phyloP scores from a whole-genome alignment of 2,329 filamentous ascomycete species.

The Fusarium sp. region DNA sequence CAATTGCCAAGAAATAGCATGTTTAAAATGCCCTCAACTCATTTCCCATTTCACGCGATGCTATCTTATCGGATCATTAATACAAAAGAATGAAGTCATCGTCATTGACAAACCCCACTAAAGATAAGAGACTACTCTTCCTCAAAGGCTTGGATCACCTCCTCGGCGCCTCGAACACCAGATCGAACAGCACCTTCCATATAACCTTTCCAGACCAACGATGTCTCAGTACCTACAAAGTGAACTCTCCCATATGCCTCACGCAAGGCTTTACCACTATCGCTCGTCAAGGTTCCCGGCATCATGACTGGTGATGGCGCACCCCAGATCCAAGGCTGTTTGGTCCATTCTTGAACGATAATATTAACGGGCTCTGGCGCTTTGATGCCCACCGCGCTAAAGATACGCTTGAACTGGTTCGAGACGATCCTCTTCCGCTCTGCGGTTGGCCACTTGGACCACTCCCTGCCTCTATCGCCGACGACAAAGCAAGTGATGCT shows the following conservation, averaged over 20 bases:
- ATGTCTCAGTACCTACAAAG: conserved; percentile 44
- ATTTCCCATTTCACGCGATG: not conserved
- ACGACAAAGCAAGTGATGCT: conserved; percentile 50
- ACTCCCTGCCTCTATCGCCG: conserved; percentile 45
- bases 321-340: conserved; percentile 33
- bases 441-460: conserved; percentile 22
- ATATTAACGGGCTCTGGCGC: conserved; percentile 32
- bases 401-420: conserved; percentile 23
- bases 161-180: conserved; percentile 33
- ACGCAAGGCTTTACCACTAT: conserved; percentile 46
- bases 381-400: conserved; percentile 13
- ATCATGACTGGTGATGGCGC: conserved; percentile 36
- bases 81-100: not conserved
- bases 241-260: conserved; percentile 44
- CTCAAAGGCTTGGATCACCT: conserved; percentile 28
- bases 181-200: conserved; percentile 44
- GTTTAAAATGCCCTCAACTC: not conserved
- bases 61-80: not conserved
- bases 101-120: not conserved
- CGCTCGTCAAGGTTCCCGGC: conserved; percentile 19
- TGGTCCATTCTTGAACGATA: conserved; percentile 36
- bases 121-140: not conserved
- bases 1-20: not conserved
- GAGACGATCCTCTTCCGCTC: conserved; percentile 8
- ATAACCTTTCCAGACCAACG: conserved; percentile 45